Evolutionary conservation across 2,329 filamentous ascomycete species (phyloP).

Genomic region (Rhinocladiella similis): DNA sequence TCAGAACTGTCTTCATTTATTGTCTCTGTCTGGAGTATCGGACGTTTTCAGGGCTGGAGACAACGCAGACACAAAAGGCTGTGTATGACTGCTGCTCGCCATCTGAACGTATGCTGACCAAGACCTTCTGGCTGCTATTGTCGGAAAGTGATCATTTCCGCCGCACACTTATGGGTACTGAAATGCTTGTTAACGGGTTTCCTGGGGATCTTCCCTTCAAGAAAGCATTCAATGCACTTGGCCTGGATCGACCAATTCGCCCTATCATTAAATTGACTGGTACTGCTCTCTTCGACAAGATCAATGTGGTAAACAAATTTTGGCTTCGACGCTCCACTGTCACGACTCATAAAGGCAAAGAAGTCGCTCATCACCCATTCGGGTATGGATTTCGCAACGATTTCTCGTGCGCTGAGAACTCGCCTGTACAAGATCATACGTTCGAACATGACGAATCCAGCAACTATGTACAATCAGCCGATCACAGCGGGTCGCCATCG

Average conservation of each 20-base stretch:
- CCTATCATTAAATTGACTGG: background rate
- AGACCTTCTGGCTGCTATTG: constrained; percentile 34
- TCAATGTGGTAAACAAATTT: background rate
- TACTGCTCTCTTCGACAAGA: background rate
- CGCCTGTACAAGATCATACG: background rate
- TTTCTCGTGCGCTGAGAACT: background rate
- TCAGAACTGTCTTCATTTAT: constrained; percentile 35
- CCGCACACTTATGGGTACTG: too few relatives aligned
- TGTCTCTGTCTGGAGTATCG: constrained; percentile 20
- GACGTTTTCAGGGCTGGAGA: constrained; percentile 5
- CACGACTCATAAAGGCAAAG: background rate
- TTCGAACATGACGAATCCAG: background rate
- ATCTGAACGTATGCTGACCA: constrained; percentile 28
- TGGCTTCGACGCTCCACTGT: background rate
- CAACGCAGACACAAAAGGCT: background rate
- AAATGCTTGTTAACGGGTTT: too few relatives aligned
- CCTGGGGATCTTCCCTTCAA: background rate
- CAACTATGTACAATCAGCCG: background rate
- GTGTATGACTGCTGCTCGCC: constrained; percentile 16
- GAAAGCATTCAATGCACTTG: background rate
- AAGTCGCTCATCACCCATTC: background rate
- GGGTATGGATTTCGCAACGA: background rate
- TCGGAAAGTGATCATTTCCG: background rate
- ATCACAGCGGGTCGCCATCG: background rate
- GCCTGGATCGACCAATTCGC: background rate